Base-by-base conservation (phyloP, 2,329 filamentous ascomycete genomes). In the Colletotrichum incanum region DNA sequence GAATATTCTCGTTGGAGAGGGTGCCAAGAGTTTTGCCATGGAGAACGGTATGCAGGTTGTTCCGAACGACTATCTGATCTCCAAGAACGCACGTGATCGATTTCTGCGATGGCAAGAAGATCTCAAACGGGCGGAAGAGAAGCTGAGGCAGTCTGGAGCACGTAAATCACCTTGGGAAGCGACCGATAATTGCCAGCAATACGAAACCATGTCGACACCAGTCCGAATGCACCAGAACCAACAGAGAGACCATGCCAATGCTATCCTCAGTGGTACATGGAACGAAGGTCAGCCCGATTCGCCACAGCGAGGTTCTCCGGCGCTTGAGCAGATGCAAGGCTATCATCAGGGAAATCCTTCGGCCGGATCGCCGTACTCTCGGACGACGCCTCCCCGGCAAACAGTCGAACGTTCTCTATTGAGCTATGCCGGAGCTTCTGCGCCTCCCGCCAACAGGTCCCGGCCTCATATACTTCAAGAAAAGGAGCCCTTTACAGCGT, bases 1-100 rank as follows among this genome's bases (percentile, higher is more conserved):
- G 12, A 98, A 98, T 77, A 90, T 98, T 31, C 88, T 99, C 1
- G 93, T 97, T 14, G 94, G 94, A 43, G 87, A 93, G 75, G 96
- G 96, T 14, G 96, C 96, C 20, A 92, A 90, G 54, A 89, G 93
- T n/a, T 99, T 97, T 82, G 96, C 96, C 0, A 89, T 90, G 73
- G 91, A 96, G 71, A 89, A 95, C 75, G 92, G 93, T 11, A 90
- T 98, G 79, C 84, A 89, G 0, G 86, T 94, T 14, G 86, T 95
- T n/a, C 88, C 91, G 7, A 91, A 94, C 76, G 93, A 96, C 54
- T 87, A 87, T 54, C 86, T 99, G 23, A 87, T 98, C n/a, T 97
- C 96, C 4, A 91, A 89, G 65, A 93, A 91, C 74, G 93, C 96
- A 23, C 87, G 88, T 73, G 93, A 96, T 71, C 92, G 96, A 52